Conservation (phyloP, 176 grass and related monocot genomes). For the Oryza officinalis region DNA sequence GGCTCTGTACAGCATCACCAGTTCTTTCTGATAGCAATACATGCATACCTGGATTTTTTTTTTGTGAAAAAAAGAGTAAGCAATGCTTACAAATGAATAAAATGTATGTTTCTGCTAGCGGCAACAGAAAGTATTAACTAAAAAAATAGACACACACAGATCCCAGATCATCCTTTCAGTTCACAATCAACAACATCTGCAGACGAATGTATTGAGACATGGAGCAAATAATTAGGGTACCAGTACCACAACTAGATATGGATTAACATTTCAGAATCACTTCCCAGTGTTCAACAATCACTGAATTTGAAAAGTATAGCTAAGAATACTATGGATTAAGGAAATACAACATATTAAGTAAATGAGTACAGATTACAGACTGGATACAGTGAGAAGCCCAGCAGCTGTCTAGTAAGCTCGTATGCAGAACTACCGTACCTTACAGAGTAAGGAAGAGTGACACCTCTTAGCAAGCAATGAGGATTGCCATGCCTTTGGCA, state of each 20-base stretch:
- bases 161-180: background rate
- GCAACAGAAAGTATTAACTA: background rate
- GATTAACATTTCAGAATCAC: background rate
- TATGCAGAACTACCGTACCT: conserved; percentile 23
- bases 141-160: background rate
- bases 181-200: background rate
- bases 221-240: background rate
- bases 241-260: background rate
- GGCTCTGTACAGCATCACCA: background rate
- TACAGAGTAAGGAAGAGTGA: conserved; percentile 10
- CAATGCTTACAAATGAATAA: background rate
- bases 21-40: background rate
- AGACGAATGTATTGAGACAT: background rate
- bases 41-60: background rate
- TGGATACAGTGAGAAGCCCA: conserved; percentile 16
- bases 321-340: conserved; percentile 5
- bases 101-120: background rate
- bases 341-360: conserved; percentile 34
- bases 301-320: background rate
- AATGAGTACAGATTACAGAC: conserved; percentile 31
- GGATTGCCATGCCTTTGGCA: conserved; percentile 24
- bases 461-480: conserved; percentile 11
- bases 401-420: conserved; percentile 22
- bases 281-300: conserved; percentile 16
- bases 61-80: background rate